Base-by-base conservation (phyloP, 2,329 filamentous ascomycete genomes). In the Fusarium temperatum region DNA sequence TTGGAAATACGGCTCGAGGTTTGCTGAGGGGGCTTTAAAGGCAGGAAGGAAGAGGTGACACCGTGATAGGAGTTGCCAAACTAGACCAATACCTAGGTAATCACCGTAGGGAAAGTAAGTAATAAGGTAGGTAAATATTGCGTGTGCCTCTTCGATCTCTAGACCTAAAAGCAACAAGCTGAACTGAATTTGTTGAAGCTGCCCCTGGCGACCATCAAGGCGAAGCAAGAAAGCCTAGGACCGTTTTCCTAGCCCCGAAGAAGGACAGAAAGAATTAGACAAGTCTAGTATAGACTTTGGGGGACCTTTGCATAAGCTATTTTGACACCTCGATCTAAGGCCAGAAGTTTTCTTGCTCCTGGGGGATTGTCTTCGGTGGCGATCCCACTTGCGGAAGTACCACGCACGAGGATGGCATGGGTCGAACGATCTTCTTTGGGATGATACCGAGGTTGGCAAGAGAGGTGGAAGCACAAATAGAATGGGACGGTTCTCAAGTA, bases 351-450 rank as follows among this genome's bases (percentile, higher is more conserved):
- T 24, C 30, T 51, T 53, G 48, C 13, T 36, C 63, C 75, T 72
- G 72, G 74, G 47, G 53, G 66, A 63, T 63, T 74, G 57, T 68
- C 61, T 53, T 75, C 75, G 75, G 76, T 63, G 65, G 71, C 73
- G 76, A 78, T 75, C 71, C 76, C 76, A 72, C 72, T 78, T 78
- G 75, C 51, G 75, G 75, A 63, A 75, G 47, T 70, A 66, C 65
- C 61, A 69, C 58, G 61, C 68, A 68, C 60, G 48, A 70, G 48
- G 62, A 63, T 30, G 74, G 62, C 68, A 70, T 64, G 73, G 75
- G 72, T 65, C 54, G 20, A 64, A 47, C 35, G 36, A 30, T 22
- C 30, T 64, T 50, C 36, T 63, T 54, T 41, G 66, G 60, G 51
- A 41, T 17, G 58, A 47, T 63, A 57, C 61, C 63, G 57, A 63